Evolutionary conservation across 768 basidiomycete genomes (phyloP), one percentile per base, ranked within the genome.

Genomic region (Heimioporus sp.): DNA sequence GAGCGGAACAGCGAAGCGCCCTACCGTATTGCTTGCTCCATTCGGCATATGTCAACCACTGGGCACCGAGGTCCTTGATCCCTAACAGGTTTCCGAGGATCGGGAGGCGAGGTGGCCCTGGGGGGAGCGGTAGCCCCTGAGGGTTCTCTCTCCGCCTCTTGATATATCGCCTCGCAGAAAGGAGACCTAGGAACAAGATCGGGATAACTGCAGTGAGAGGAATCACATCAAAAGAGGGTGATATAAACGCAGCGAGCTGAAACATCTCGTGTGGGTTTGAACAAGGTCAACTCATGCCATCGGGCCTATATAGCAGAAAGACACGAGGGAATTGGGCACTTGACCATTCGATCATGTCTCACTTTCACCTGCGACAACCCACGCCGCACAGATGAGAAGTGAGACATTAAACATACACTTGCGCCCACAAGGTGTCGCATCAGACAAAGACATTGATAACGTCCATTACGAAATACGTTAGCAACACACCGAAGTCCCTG

Each of bases 81-180:
- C 75, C 73, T 6, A 76, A 57, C 7, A 78, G 50, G 52, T 77
- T 78, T 35, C 73, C 77, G 17, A 79, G 55, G n/a, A 78, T 40
- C 30, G 76, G 76, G n/a, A 72, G 58, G 32, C 66, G 65, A 34
- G 59, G 66, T 8, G 77, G 75, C 12, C 77, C 76, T 17, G 76
- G 77, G n/a, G 76, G 77, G 12, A 74, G 42, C 8, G 60, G 62
- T 4, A 64, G 48, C 8, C 63, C 54, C 20, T 47, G 31, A 15
- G 65, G 57, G 12, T 67, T 61, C 21, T 48, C 49, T 31, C 30
- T 32, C 31, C 38, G 49, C 43, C 43, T 54, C 40, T 17, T 45
- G 28, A 60, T 19, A 30, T 48, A 45, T 2, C 15, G 51, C 34
- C 20, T 49, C 46, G 50, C 2, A 6, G 13, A 50, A 35, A 58